Conservation (phyloP, 1,139 yeast species). For the Yamadazyma mexicana region DNA sequence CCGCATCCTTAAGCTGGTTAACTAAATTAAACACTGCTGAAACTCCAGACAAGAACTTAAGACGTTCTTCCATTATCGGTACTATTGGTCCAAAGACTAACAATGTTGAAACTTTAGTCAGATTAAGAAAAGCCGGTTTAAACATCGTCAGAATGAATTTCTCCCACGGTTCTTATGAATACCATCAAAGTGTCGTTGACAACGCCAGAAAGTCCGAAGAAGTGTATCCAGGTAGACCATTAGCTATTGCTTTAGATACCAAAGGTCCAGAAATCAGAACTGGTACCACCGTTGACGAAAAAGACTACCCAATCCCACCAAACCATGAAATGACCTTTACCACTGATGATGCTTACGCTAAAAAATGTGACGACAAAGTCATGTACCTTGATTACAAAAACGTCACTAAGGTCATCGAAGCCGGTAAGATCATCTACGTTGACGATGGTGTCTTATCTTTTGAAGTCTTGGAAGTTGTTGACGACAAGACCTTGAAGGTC, state of each 20-base stretch:
- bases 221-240: constrained; percentile 89
- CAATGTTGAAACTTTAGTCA: constrained; percentile 78
- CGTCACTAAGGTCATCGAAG: constrained; percentile 88
- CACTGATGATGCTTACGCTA: constrained; percentile 80
- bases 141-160: constrained; percentile 99
- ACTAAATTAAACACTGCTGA: constrained; percentile 72
- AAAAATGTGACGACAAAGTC: constrained; percentile 68
- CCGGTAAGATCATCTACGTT: constrained; percentile 86
- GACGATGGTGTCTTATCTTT: constrained; percentile 98
- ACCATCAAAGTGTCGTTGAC: constrained; percentile 95
- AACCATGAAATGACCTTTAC: constrained; percentile 92
- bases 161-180: constrained; percentile 95
- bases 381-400: constrained; percentile 95
- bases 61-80: constrained; percentile 97
- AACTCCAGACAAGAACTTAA: constrained; percentile 80
- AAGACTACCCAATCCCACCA: constrained; percentile 79
- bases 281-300: constrained; percentile 80
- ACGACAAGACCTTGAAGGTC: constrained; percentile 80
- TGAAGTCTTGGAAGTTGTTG: constrained; percentile 81
- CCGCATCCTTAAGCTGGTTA: constrained; percentile 64
- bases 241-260: constrained; percentile 97
- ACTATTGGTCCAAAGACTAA: constrained; percentile 98
- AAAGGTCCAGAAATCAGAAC: constrained; percentile 99
- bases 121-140: constrained; percentile 93
- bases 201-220: constrained; percentile 93